Evolutionary conservation across 352 stramenopile genomes (phyloP), one percentile per base, ranked within the genome.

Genomic region (Phytophthora aleatoria): DNA sequence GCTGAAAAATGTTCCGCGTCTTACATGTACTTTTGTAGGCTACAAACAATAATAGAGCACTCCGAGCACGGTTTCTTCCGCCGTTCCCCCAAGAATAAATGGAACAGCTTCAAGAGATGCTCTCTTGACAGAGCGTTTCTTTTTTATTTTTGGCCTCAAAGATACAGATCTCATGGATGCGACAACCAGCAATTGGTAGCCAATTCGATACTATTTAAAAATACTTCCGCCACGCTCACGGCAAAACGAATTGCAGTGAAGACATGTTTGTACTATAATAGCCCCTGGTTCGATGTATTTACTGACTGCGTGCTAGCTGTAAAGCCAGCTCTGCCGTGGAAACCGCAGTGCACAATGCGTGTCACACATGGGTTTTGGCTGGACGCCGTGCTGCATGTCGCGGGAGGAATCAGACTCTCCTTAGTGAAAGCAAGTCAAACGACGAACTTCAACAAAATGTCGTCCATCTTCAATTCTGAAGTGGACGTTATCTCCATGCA

Each of bases 401-500:
- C 33, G 33, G 15, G 30, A 36, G 26, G 45, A 52, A 52, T 52
- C 45, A 52, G 52, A 49, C 38, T 2, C 9, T 3, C 10, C 44
- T 27, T 55, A 62, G n/a, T 62, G 33, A 56, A 62, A 39, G 5
- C 50, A 53, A 55, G 3, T 41, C 31, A 38, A 38, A 38, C 16
- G 30, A 33, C 33, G 33, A 38, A 38, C 33, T 38, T 38, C 33
- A 38, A 38, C 10, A 38, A 38, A 38, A 38, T 38, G 33, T 38
- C 9, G 12, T 12, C 33, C 33, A 38, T 33, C 33, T 38, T 38
- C 33, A 38, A 38, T 38, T 38, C 7, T 38, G 33, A 38, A 38
- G 33, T 38, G 33, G 33, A 38, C 33, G 10, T 38, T 38, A 38
- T 38, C 33, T 38, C 10, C 10, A 10, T 20, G 33, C 2, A 12